These are phyloP conservation scores for Primulina tabacum DNA, from an alignment of 257 asterid genomes.

Conservation along the genomic window DNA sequence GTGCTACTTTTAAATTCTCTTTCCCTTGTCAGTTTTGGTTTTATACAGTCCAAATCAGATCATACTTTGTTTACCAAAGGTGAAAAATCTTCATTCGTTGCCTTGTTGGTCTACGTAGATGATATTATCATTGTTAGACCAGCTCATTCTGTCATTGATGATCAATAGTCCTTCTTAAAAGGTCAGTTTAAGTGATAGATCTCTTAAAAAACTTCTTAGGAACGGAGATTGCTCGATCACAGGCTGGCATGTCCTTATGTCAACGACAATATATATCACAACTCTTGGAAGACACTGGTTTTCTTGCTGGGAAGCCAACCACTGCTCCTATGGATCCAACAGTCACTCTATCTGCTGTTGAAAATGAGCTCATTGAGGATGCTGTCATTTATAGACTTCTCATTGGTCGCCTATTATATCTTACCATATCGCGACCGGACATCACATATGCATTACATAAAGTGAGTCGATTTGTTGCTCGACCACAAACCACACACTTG, in stretches of 20 bases:
- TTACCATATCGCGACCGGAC: not conserved
- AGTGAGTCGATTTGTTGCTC: not conserved
- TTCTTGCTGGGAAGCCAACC: not conserved
- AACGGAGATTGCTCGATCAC: not conserved
- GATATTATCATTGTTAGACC: not conserved
- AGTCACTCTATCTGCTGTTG: no score
- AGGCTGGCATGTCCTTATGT: not conserved
- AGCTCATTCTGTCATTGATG: accelerated
- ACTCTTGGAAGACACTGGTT: not conserved
- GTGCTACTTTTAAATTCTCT: not conserved
- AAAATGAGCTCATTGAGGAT: not conserved
- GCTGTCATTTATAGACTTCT: not conserved
- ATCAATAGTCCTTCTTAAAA: not conserved
- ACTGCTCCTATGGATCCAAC: not conserved
- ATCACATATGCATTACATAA: not conserved
- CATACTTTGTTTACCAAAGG: not conserved
- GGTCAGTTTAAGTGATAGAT: not conserved
- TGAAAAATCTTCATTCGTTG: not conserved
- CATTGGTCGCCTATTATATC: not conserved
- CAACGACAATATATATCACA: not conserved
- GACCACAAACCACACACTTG: not conserved
- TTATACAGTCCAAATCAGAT: not conserved
- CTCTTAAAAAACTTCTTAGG: not conserved
- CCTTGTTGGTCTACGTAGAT: not conserved
- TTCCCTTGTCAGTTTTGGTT: not conserved